Evolutionary conservation across 108 stramenopile species (phyloP).

Genomic region (Cylindrotheca closterium): DNA sequence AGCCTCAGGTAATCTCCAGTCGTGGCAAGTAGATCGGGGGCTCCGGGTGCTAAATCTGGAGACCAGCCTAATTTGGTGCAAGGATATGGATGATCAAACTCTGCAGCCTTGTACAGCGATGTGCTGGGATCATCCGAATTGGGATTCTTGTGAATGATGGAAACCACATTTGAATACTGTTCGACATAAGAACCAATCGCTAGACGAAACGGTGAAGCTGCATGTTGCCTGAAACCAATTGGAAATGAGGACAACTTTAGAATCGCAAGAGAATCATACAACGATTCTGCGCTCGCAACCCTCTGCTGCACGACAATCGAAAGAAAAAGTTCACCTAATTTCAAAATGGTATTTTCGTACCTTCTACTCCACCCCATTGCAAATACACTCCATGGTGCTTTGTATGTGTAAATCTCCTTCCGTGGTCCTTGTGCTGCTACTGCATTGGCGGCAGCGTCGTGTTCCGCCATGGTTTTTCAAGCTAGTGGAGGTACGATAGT

Average conservation of each 20-base stretch:
- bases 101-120: slow-evolving; percentile 63
- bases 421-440: slow-evolving; percentile 39
- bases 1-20: slow-evolving; percentile 96
- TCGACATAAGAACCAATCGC: slow-evolving; percentile 97
- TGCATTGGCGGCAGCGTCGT: slow-evolving; percentile 3
- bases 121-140: slow-evolving; percentile 17
- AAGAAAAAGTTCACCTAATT: no score
- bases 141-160: slow-evolving; percentile 62
- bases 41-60: slow-evolving; percentile 54
- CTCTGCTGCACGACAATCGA: no score
- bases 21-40: slow-evolving; percentile 92
- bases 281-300: no score
- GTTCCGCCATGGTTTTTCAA: slow-evolving; percentile 25
- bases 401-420: slow-evolving; percentile 98
- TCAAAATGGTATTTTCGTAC: no score
- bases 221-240: slow-evolving; percentile 42
- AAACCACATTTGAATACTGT: slow-evolving; percentile 95
- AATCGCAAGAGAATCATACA: neutral
- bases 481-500: no score
- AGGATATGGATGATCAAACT: slow-evolving; percentile 95
- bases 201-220: slow-evolving; percentile 81
- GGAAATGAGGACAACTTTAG: slow-evolving; percentile 7
- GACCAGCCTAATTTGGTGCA: slow-evolving; percentile 92
- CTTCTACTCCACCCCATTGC: slow-evolving; percentile 92
- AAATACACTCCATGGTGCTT: slow-evolving; percentile 96